Base-by-base conservation (phyloP, 371 early-diverging fungal genomes). In the Capillidium heterosporum region DNA sequence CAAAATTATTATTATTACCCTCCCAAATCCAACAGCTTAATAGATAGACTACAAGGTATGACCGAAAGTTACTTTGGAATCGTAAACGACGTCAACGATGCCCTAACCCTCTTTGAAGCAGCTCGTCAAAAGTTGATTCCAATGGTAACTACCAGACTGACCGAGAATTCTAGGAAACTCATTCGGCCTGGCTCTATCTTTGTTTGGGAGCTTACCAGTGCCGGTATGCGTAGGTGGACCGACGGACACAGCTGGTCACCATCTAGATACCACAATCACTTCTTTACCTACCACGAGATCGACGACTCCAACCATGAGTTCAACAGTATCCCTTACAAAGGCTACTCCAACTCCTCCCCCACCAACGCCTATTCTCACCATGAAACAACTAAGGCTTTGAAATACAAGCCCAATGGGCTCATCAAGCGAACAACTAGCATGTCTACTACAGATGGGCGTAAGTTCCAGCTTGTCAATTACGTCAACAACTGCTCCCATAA, bases 201-300 rank as follows among this genome's bases (percentile, higher is more conserved):
- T 63, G 82, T 87, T 21, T 90, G 84, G 78, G 87, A 87, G 63
- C 89, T 90, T 70, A 74, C 79, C 21, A 91, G 88, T 60, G 78
- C 85, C 1, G 87, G 91, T 0, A 89, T 91, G 78, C 71, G 84
- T 53, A 73, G 91, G 13, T 91, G 92, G 92, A 91, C 92, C 1
- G 92, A 91, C 62, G 89, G 90, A 13, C 76, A 82, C 47, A 80
- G 80, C 44, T 89, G 90, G 91, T 85, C 87, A 17, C 86, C 90
- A 1, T 82, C 82, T 53, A 75, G 91, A 32, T 83, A 84, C 1
- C 70, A 77, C n/a, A 85, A 87, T n/a, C 80, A 78, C 58, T 87
- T 87, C 61, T 61, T 87, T 17, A 86, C 83, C 7, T 87, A 87
- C 59, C 77, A 81, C 48, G 86, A 87, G 61, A 71, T 85, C 1